phyloP scores from a whole-genome alignment of 2,329 filamentous ascomycete genomes.

The Plectosphaerella sp. region DNA sequence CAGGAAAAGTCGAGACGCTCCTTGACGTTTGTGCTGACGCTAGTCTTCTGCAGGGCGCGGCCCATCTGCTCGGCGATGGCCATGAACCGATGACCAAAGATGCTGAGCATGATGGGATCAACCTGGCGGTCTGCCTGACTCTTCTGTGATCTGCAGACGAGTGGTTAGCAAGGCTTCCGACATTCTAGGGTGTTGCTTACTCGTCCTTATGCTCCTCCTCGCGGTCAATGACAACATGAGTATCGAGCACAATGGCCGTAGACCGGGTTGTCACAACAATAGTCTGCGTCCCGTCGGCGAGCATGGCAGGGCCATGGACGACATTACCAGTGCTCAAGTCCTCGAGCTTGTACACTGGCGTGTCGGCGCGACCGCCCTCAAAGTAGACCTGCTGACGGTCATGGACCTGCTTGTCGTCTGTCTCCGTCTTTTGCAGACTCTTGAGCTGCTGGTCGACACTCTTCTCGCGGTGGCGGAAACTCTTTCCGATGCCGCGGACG shows the following conservation, averaged over 20 bases:
- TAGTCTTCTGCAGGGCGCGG: constrained; percentile 72
- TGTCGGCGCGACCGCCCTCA: constrained; percentile 71
- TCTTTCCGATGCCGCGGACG: constrained; percentile 84
- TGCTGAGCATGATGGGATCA: constrained; percentile 73
- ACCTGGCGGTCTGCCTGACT: constrained; percentile 22
- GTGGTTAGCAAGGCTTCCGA: neutral
- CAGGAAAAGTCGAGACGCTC: constrained; percentile 81
- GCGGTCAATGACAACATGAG: neutral
- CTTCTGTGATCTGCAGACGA: constrained; percentile 14
- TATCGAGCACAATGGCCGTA: constrained; percentile 64
- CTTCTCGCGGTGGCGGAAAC: constrained; percentile 72
- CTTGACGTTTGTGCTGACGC: constrained; percentile 77
- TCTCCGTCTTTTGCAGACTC: constrained; percentile 56
- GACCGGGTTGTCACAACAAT: constrained; percentile 82
- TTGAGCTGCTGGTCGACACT: constrained; percentile 82
- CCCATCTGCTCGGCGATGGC: constrained; percentile 84
- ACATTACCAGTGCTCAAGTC: constrained; percentile 68
- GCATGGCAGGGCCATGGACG: constrained; percentile 75
- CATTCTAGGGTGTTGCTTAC: constrained; percentile 15
- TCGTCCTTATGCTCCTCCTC: constrained; percentile 17
- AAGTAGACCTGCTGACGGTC: constrained; percentile 66
- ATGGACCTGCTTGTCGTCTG: constrained; percentile 57
- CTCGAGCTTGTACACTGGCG: constrained; percentile 78
- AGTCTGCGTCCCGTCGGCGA: constrained; percentile 85
- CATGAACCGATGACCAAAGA: constrained; percentile 83